phyloP scores from a whole-genome alignment of 805 yeast species.

The Saturnispora bothae region DNA sequence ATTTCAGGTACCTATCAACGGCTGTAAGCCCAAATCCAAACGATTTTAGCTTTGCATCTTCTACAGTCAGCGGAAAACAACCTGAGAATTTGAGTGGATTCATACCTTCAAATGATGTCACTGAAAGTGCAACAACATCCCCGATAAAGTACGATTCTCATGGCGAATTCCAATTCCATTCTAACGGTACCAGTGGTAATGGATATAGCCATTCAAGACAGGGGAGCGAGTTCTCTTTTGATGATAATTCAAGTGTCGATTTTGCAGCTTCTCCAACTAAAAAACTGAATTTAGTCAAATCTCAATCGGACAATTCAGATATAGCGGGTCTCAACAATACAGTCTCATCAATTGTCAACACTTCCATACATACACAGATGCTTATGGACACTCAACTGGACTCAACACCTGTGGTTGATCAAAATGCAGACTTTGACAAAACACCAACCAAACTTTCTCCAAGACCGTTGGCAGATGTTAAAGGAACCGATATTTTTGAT shows the following conservation, averaged over 20 bases:
- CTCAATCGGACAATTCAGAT: not conserved
- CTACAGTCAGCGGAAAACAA: not conserved
- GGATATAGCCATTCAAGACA: not conserved
- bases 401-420: constrained; percentile 10
- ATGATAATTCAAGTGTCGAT: constrained; percentile 1
- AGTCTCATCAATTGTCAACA: not conserved
- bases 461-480: too few species aligned
- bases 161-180: constrained; percentile 3
- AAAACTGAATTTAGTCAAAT: not conserved
- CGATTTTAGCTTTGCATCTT: constrained; percentile 13
- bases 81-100: constrained; percentile 9
- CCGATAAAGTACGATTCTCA: constrained; percentile 6
- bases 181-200: not conserved
- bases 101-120: constrained; percentile 1
- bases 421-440: constrained; percentile 5
- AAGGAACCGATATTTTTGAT: constrained; percentile 5
- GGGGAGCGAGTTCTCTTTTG: constrained; percentile 4
- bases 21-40: constrained; percentile 24
- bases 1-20: constrained; percentile 19
- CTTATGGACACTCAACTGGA: constrained; percentile 2
- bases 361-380: constrained; percentile 4
- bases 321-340: not conserved
- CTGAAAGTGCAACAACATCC: not conserved
- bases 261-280: constrained; percentile 5
- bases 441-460: too few species aligned